These are phyloP conservation scores for Ceratocystis eucalypticola DNA, from an alignment of 2,329 filamentous ascomycete species.

Conservation along the genomic window DNA sequence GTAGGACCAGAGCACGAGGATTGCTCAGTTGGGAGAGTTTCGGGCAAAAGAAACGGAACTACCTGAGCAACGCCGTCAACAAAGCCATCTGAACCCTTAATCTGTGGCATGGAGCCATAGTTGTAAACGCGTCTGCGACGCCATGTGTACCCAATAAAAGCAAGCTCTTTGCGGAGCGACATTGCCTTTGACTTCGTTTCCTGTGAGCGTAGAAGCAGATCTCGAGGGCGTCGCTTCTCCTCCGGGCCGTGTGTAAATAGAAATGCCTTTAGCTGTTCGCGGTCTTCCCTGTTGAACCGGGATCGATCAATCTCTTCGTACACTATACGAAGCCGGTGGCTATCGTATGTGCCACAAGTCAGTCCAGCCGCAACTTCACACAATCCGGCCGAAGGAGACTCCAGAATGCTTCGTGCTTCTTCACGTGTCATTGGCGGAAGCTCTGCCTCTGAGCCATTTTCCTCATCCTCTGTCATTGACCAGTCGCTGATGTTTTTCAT, in stretches of 20 bases:
- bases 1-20: neutral
- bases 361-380: conserved; percentile 31
- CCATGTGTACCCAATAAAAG: conserved; percentile 87
- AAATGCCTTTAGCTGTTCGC: conserved; percentile 36
- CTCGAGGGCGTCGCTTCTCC: conserved; percentile 68
- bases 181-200: conserved; percentile 53
- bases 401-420: conserved; percentile 25
- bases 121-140: conserved; percentile 26
- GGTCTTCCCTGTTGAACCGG: conserved; percentile 27
- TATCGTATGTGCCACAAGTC: conserved; percentile 37
- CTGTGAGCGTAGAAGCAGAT: conserved; percentile 67
- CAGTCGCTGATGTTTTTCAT: conserved; percentile 57
- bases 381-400: conserved; percentile 28
- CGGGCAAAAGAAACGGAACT: neutral
- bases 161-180: conserved; percentile 64
- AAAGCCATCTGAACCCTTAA: conserved; percentile 9
- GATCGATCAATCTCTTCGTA: conserved; percentile 36
- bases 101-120: conserved; percentile 14
- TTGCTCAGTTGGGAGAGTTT: neutral
- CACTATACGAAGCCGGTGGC: conserved; percentile 34
- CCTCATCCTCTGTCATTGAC: conserved; percentile 25
- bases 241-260: conserved; percentile 42
- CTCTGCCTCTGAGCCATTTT: neutral
- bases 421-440: conserved; percentile 14
- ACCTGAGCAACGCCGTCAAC: conserved; percentile 6